These are phyloP conservation scores for Hanseniaspora sp. DNA, from an alignment of 1,139 yeast genomes.

Conservation along the genomic window DNA sequence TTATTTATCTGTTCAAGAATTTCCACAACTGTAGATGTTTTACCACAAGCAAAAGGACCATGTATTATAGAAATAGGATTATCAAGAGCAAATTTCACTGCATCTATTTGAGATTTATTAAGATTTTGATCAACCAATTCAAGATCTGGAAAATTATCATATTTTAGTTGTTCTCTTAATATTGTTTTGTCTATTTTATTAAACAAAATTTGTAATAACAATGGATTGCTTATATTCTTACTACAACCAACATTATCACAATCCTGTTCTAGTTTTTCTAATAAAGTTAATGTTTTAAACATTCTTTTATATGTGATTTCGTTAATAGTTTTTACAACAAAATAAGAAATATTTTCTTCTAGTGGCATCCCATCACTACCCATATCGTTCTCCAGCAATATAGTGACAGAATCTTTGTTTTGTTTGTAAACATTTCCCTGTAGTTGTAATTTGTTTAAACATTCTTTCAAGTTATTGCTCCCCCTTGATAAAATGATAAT, in stretches of 20 bases:
- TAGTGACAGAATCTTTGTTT: conserved; percentile 36
- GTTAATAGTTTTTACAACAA: conserved; percentile 55
- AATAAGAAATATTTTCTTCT: conserved; percentile 8
- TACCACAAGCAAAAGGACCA: conserved; percentile 77
- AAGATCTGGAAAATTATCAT: conserved; percentile 16
- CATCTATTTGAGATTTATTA: conserved; percentile 64
- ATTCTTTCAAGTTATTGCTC: conserved; percentile 19
- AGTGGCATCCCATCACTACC: conserved; percentile 27
- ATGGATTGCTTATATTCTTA: conserved; percentile 26
- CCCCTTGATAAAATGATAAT: conserved; percentile 36
- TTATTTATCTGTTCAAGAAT: conserved; percentile 58
- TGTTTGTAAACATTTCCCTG: conserved; percentile 33
- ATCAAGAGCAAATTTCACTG: conserved; percentile 42
- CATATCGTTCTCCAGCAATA: conserved; percentile 56
- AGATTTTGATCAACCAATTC: conserved; percentile 42
- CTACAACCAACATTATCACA: conserved; percentile 37
- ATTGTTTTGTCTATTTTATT: conserved; percentile 24
- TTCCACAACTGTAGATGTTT: conserved; percentile 80
- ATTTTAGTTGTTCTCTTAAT: conserved; percentile 25
- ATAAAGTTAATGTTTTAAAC: conserved; percentile 64
- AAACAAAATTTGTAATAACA: conserved; percentile 18
- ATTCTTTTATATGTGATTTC: conserved; percentile 65
- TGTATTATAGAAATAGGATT: conserved; percentile 50
- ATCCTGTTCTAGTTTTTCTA: conserved; percentile 37
- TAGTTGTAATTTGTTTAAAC: conserved; percentile 19